Evolutionary conservation across 306 rosid genomes (phyloP).

Genomic region (Lathyrus aphaca): DNA sequence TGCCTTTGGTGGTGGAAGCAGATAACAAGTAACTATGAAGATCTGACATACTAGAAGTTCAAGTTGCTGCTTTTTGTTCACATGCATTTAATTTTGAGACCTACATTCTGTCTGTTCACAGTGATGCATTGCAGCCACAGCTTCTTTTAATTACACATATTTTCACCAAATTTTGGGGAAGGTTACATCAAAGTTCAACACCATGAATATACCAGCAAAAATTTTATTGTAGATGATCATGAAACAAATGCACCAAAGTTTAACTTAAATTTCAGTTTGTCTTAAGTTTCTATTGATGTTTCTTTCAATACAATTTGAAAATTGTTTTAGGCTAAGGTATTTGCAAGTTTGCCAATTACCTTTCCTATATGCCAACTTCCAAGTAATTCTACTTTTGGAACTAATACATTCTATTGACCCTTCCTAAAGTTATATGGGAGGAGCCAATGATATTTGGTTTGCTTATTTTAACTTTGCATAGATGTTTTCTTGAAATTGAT

Average conservation of each 20-base stretch:
- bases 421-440: neutral
- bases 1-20: slow-evolving; percentile 38
- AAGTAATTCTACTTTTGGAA: slow-evolving; percentile 1
- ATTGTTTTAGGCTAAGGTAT: slow-evolving; percentile 24
- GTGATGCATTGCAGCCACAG: slow-evolving; percentile 22
- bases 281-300: neutral
- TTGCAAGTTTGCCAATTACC: neutral
- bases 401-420: neutral
- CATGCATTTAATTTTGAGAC: slow-evolving; percentile 38
- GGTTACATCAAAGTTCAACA: slow-evolving; percentile 29
- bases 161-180: slow-evolving; percentile 32
- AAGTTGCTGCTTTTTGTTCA: slow-evolving; percentile 39
- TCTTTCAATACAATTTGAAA: slow-evolving; percentile 7
- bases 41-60: slow-evolving; percentile 9
- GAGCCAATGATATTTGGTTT: slow-evolving; percentile 3
- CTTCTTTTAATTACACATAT: neutral
- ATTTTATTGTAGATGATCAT: slow-evolving; percentile 35
- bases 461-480: neutral
- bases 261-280: slow-evolving; percentile 19
- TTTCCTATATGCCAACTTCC: neutral
- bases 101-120: slow-evolving; percentile 14
- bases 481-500: neutral
- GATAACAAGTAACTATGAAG: slow-evolving; percentile 8
- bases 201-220: slow-evolving; percentile 32
- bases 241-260: slow-evolving; percentile 22